phyloP scores from a whole-genome alignment of 495 filamentous ascomycete genomes.

The Neurospora sp. region DNA sequence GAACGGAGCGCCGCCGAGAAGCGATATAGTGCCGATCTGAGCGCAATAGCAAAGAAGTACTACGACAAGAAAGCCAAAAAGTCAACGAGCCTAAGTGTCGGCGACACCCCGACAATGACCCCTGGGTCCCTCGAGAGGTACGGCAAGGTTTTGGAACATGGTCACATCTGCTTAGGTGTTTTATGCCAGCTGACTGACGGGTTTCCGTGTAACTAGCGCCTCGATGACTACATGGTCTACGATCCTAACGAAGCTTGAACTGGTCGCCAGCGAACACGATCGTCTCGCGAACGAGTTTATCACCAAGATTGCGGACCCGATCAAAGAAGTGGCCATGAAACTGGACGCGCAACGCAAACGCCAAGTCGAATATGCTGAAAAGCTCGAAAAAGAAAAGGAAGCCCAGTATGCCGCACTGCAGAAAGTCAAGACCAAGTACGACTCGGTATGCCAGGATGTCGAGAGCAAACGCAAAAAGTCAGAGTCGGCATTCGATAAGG shows the following conservation, averaged over 20 bases:
- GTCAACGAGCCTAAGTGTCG: conserved; percentile 79
- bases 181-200: neutral
- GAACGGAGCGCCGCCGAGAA: conserved; percentile 91
- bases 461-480: conserved; percentile 91
- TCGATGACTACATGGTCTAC: conserved; percentile 95
- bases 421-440: conserved; percentile 89
- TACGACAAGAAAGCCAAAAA: conserved; percentile 94
- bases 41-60: conserved; percentile 82
- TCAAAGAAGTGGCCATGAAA: conserved; percentile 57
- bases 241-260: conserved; percentile 80
- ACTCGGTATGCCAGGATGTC: conserved; percentile 83
- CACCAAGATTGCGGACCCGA: conserved; percentile 68
- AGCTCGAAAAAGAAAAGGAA: conserved; percentile 84
- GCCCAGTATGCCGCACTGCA: conserved; percentile 70
- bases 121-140: conserved; percentile 89
- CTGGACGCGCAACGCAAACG: conserved; percentile 93
- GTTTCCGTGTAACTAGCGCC: conserved; percentile 40
- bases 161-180: neutral
- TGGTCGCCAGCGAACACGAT: conserved; percentile 83
- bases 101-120: conserved; percentile 85
- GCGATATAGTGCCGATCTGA: conserved; percentile 85
- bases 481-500: conserved; percentile 77
- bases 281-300: conserved; percentile 66
- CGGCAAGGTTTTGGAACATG: conserved; percentile 2
- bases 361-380: conserved; percentile 78